Conservation (phyloP, 2,329 filamentous ascomycete species). For the Hirsutella thompsonii region DNA sequence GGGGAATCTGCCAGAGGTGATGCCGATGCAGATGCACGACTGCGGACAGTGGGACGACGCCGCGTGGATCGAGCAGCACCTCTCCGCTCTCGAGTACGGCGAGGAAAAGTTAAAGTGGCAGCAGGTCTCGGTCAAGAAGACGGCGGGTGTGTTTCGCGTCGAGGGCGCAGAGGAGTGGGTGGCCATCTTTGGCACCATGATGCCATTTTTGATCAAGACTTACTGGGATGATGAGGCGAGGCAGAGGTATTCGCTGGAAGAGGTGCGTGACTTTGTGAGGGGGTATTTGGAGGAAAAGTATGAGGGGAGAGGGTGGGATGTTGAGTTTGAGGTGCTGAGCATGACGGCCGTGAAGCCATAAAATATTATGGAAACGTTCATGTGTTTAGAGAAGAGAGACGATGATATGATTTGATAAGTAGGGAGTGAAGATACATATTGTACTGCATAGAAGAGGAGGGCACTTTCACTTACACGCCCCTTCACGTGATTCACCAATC, state of each 20-base stretch:
- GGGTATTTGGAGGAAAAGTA: conserved; percentile 27
- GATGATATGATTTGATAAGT: too few species aligned
- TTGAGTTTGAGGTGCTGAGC: conserved; percentile 12
- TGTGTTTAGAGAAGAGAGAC: not conserved
- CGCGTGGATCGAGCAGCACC: conserved; percentile 22
- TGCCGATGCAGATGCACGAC: conserved; percentile 25
- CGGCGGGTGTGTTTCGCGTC: conserved; percentile 14
- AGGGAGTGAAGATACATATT: too few species aligned
- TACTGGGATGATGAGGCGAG: conserved; percentile 27
- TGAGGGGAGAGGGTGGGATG: conserved; percentile 12
- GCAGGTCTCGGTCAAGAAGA: conserved; percentile 22
- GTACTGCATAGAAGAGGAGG: too few species aligned
- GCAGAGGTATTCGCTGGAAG: conserved; percentile 19
- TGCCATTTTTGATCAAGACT: conserved; percentile 21
- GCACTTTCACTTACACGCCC: too few species aligned
- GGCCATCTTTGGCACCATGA: conserved; percentile 21
- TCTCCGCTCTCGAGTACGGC: too few species aligned
- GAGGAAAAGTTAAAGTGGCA: conserved; percentile 19
- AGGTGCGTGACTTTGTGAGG: conserved; percentile 21
- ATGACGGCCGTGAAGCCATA: conserved; percentile 10
- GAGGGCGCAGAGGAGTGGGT: conserved; percentile 23
- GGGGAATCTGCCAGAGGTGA: conserved; percentile 16
- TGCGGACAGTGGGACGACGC: conserved; percentile 26
- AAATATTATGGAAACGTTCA: not conserved
- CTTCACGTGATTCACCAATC: too few species aligned